Evolutionary conservation across 176 grass and related monocot genomes (phyloP).

Genomic region (Zea luxurians): DNA sequence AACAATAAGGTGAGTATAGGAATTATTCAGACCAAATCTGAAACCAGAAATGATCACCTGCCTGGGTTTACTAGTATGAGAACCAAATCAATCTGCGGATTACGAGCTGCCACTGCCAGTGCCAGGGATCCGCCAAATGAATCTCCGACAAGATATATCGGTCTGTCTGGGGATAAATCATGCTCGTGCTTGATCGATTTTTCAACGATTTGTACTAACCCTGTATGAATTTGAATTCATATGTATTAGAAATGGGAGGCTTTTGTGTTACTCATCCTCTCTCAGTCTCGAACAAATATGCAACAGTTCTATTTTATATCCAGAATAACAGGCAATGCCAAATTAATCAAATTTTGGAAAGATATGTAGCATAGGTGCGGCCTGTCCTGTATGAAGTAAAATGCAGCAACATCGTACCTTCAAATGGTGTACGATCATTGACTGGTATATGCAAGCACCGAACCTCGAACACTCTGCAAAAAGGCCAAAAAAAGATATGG

Average conservation of each 20-base stretch:
- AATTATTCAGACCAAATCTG: background rate
- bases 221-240: conserved; percentile 36
- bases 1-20: conserved; percentile 5
- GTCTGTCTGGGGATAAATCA: conserved; percentile 52
- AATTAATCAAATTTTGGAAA: background rate
- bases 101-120: conserved; percentile 70
- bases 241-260: background rate
- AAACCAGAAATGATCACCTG: conserved; percentile 51
- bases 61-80: conserved; percentile 94
- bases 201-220: conserved; percentile 59
- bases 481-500: background rate
- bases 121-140: conserved; percentile 82
- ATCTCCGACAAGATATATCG: conserved; percentile 75
- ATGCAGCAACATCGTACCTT: conserved; percentile 50
- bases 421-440: conserved; percentile 84
- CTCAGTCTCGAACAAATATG: background rate
- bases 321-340: background rate
- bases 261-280: background rate
- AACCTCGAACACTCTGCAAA: conserved; percentile 72
- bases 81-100: conserved; percentile 65
- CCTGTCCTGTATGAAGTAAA: background rate
- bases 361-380: background rate
- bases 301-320: background rate
- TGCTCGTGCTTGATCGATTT: conserved; percentile 61
- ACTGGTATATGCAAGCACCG: conserved; percentile 88